Evolutionary conservation across 371 early-diverging fungal genomes (phyloP), one percentile per base, ranked within the genome.

Genomic region (Conidiobolus incongruus): DNA sequence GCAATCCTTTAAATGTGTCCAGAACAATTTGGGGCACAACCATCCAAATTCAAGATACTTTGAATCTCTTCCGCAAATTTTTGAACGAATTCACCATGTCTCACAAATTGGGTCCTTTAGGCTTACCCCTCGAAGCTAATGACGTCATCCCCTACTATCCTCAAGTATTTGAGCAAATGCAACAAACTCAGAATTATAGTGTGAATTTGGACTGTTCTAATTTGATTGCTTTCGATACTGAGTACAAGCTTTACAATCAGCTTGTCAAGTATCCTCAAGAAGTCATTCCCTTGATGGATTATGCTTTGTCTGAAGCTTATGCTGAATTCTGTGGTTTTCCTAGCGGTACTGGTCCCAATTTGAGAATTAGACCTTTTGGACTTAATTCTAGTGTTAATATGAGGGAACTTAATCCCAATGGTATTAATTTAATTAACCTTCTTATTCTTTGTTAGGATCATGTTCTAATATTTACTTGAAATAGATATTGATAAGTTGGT

Each of bases 401-500:
- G 72, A 75, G 98, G 45, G 87, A 92, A 21, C 70, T 99, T 30
- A 80, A 96, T 48, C 99, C 99, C 13, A 60, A 72, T 35, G 66
- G 68, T 63, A 62, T 53, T 48, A 51, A 33, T 31, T 41, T 15
- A 20, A 19, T 22, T 26, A 26, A 20, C 30, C 46, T 17, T 17
- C 20, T 30, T 47, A 22, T 4, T 28, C 32, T 30, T n/a, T n/a
- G n/a, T n/a, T n/a, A n/a, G n/a, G n/a, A n/a, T n/a, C n/a, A n/a
- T n/a, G n/a, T n/a, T n/a, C n/a, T n/a, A n/a, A n/a, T n/a, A n/a
- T n/a, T n/a, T n/a, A n/a, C 28, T 5, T 38, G 10, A 26, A 7
- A 22, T 47, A 70, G 96, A 96, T 55, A 92, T 99, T 38, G 99
- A 99, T 62, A 90, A 88, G 45, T 67, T 98, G 40, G 86, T 99